Base-by-base conservation (phyloP, 441 rosid species). In the Hura crepitans region DNA sequence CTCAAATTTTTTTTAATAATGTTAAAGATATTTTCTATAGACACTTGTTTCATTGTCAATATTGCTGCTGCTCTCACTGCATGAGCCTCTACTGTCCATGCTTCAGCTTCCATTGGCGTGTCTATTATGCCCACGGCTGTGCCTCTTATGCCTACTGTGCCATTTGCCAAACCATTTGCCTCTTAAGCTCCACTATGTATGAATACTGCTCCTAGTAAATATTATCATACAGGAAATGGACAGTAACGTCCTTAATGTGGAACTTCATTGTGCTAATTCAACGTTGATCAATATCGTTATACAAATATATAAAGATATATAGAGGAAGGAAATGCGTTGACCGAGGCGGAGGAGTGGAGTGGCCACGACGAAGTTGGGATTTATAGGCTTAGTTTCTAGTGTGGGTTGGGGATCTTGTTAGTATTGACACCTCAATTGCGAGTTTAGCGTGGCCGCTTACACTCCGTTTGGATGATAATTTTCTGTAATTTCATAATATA, bases 171-270 rank as follows among this genome's bases (percentile, higher is more conserved):
- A n/a, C n/a, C n/a, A n/a, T n/a, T n/a, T n/a, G n/a, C n/a, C n/a
- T n/a, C 77, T 92, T 94, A 31, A 94, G 86, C 79, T 94, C 99
- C 63, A 92, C 74, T 97, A 94, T 90, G 85, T 94, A 94, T 11
- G 87, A 73, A 76, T 92, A 89, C 47, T 94, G 97, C 73, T 94
- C 97, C 1, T 94, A 97, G 68, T 94, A 94, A 60, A 94, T 94
- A 80, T 86, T 78, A 66, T 94, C 97, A 78, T 94, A 94, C 0
- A 97, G 96, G 78, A 94, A 94, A 79, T 89, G 92, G 27, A 90
- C 97, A 0, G 89, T 84, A 23, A 90, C 90, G 57, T 90, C 91
- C 74, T 92, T 97, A 39, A 94, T 84, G 68, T 81, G 86, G 87
- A 94, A 90, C 84, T 87, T 92, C 97, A 94, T 91, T 58, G 66